A percentile compares a stretch with the other conserved stretches of the same genome.
Evolutionary conservation across 495 filamentous ascomycete genomes (phyloP).

Genomic region (Patellaria atrata): DNA sequence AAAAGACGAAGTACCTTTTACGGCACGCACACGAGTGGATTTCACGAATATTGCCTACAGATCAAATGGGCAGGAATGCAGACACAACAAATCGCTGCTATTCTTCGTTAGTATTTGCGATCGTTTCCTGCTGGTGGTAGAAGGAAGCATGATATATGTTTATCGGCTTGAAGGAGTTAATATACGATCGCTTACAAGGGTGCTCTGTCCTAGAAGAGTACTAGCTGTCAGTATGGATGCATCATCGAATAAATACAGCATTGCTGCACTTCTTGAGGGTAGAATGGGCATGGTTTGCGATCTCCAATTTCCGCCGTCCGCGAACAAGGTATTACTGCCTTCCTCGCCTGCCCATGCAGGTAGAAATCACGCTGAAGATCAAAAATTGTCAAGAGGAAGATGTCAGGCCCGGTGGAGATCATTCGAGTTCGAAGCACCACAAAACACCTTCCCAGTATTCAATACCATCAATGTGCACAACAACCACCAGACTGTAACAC

Average conservation of each 20-base stretch:
- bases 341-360: too few relatives aligned
- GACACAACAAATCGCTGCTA: conserved; percentile 20
- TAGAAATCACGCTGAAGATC: too few relatives aligned
- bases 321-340: too few relatives aligned
- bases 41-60: conserved; percentile 26
- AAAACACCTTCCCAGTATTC: conserved; percentile 2
- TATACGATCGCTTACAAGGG: conserved; percentile 35
- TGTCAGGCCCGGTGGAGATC: not conserved
- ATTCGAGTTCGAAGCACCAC: conserved; percentile 1
- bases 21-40: conserved; percentile 14
- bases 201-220: conserved; percentile 46
- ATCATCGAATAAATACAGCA: conserved; percentile 36
- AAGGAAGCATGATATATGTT: conserved; percentile 45
- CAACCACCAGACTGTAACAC: conserved; percentile 4
- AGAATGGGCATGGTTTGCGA: conserved; percentile 52
- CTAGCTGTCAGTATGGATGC: conserved; percentile 53
- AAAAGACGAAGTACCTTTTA: conserved; percentile 1
- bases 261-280: conserved; percentile 48
- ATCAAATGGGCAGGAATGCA: conserved; percentile 9
- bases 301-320: too few relatives aligned
- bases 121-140: conserved; percentile 41
- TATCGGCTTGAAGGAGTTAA: conserved; percentile 37
- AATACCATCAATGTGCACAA: conserved; percentile 10
- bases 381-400: too few relatives aligned
- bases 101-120: conserved; percentile 48